Evolutionary conservation across 371 early-diverging fungal genomes (phyloP).

Genomic region (Choanephora cucurbitarum): DNA sequence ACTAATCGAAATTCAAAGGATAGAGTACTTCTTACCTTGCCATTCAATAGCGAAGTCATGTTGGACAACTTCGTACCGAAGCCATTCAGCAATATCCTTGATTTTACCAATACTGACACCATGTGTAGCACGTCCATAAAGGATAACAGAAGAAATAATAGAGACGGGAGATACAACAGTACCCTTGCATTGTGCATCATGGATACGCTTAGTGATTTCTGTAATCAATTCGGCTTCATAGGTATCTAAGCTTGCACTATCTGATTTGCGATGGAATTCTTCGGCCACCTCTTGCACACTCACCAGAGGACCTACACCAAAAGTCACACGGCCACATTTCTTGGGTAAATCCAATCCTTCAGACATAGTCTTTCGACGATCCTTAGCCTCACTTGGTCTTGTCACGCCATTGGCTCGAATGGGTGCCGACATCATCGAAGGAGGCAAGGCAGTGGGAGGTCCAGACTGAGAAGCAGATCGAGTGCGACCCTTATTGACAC

Average conservation of each 20-base stretch:
- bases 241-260: slow-evolving; percentile 16
- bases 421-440: slow-evolving; percentile 3
- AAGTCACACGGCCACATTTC: slow-evolving; percentile 38
- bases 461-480: slow-evolving; percentile 12
- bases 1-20: too few species aligned
- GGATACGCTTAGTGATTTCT: slow-evolving; percentile 37
- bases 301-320: slow-evolving; percentile 47
- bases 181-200: slow-evolving; percentile 41
- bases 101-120: slow-evolving; percentile 51
- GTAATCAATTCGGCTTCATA: slow-evolving; percentile 29
- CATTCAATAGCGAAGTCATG: slow-evolving; percentile 37
- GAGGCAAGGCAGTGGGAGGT: background rate
- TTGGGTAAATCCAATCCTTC: slow-evolving; percentile 25
- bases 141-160: slow-evolving; percentile 39
- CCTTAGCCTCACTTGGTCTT: slow-evolving; percentile 50
- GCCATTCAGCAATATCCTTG: slow-evolving; percentile 49
- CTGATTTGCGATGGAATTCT: slow-evolving; percentile 18
- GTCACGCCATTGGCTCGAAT: slow-evolving; percentile 18
- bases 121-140: slow-evolving; percentile 50
- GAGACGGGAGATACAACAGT: slow-evolving; percentile 44
- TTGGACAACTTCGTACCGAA: slow-evolving; percentile 33
- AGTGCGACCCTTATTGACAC: slow-evolving; percentile 6
- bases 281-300: slow-evolving; percentile 48
- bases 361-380: slow-evolving; percentile 31
- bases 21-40: too few species aligned